Percentiles rank a stretch among this genome's conserved stretches.
phyloP scores from a whole-genome alignment of 179 eudicot genomes.

The Dionaea muscipula region DNA sequence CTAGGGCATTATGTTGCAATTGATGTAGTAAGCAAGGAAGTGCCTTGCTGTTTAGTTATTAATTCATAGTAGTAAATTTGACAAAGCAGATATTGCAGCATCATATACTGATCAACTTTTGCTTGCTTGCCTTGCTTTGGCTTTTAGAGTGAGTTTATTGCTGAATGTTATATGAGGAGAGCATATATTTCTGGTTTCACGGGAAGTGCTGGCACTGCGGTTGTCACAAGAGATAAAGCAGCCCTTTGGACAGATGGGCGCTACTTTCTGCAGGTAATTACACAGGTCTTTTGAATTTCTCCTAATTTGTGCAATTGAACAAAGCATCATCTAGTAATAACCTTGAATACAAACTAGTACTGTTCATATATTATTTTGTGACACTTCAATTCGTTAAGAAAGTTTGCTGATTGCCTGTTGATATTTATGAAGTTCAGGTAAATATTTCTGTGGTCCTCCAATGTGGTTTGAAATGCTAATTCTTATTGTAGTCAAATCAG shows the following conservation, averaged over 20 bases:
- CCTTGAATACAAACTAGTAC: not conserved
- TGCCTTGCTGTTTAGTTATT: too few species aligned
- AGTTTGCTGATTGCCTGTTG: not conserved
- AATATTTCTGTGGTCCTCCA: too few species aligned
- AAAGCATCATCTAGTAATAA: not conserved
- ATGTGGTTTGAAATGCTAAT: too few species aligned
- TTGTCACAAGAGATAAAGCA: constrained; percentile 84
- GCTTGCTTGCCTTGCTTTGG: constrained; percentile 12
- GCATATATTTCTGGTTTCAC: constrained; percentile 80
- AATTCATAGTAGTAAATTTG: too few species aligned
- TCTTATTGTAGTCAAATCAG: too few species aligned
- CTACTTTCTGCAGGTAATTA: constrained; percentile 80
- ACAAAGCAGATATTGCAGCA: too few species aligned
- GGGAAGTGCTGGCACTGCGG: constrained; percentile 94
- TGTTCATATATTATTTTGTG: not conserved
- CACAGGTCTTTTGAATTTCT: not conserved
- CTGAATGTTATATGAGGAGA: constrained; percentile 78
- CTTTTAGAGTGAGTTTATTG: constrained; percentile 90
- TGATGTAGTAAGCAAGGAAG: too few species aligned
- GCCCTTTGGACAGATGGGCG: constrained; percentile 98
- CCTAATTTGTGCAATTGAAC: not conserved
- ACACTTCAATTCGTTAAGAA: not conserved
- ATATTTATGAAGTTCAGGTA: too few species aligned
- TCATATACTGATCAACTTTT: not conserved
- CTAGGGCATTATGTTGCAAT: too few species aligned